Evolutionary conservation across 2,329 filamentous ascomycete species (phyloP), one percentile per base, ranked within the genome.

Genomic region (Lithohypha guttulata): DNA sequence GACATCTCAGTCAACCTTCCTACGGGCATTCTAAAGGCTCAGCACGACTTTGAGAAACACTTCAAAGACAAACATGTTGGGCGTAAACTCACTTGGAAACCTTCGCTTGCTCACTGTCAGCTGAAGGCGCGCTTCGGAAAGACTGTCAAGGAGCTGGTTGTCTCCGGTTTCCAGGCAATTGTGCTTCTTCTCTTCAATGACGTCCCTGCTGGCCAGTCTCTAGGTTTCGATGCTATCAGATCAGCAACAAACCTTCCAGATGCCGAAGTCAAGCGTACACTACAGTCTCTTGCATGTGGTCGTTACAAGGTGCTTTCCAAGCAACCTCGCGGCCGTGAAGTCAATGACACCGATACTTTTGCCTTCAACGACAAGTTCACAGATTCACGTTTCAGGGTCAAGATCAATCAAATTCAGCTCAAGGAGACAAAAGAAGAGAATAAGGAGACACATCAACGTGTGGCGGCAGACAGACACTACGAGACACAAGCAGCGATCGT

Each of bases 391-490:
- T 82, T 84, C 61, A 78, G 86, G 41, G 79, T 98, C 64, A 98
- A 98, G 68, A 95, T 98, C 68, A 98, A 96, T 64, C 89, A 95
- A 62, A 91, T 98, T 51, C 91, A 98, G 62, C 73, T 95, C 35
- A 93, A 91, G 63, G 91, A 98, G 64, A 96, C 91, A 1, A 83
- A 82, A 53, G 82, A 89, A 55, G 91, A 98, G 63, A 95, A 95
- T 63, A 83, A 86, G 61, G 84, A 82, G 52, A 96, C 87, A 1
- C 86, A 96, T 60, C 81, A 94, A 60, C 76, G 85, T 29, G 84
- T 98, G 3, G 80, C 79, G 0, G 81, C 83, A 37, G 91, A 98
- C 56, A 70, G 91, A 35, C 85, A 94, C 55, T 94, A 93, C 54
- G 93, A 98, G 65, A 95, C 87, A 0, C 91, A 98, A 60, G 91